Base-by-base conservation (phyloP, 2,329 filamentous ascomycete species). In the Teratosphaeriaceae sp. region DNA sequence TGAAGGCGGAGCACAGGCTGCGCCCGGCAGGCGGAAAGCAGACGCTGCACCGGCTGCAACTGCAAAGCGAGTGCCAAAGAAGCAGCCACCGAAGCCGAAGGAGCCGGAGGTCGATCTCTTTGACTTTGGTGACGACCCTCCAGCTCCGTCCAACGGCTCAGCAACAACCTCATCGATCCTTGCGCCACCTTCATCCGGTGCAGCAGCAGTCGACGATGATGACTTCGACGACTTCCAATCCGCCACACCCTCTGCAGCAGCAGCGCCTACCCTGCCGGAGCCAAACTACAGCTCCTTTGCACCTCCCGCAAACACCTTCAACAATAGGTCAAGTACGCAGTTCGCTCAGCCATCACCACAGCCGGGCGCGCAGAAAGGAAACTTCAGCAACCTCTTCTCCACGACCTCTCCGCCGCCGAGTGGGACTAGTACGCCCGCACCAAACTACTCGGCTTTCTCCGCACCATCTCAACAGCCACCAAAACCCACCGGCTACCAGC, bases 141-240 rank as follows among this genome's bases (percentile, higher is more conserved):
- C 71, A 2, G 70, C 75, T 24, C 58, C 61, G n/a, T 65, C 73
- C 4, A 71, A 70, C 65, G 51, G 65, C 50, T 68, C 68, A 49
- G 57, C 65, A 35, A 43, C 46, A 23, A 46, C 40, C 13, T 50
- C 45, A n/a, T 41, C 54, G 7, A 43, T 48, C 11, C 38, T 55
- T 18, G 16, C 69, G 8, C 47, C 57, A 8, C 23, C 50, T 16
- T 24, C 52, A 26, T 42, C 50, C 21, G 40, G 46, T 4, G 35
- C 47, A 16, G 40, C 46, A 22, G 71, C 71, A 31, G 80, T 79
- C 40, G 83, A 86, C 49, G 90, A 96, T 51, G 89, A 95, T 54
- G 92, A 96, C 50, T 97, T 97, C 59, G 92, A 97, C 61, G 92
- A 98, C 61, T 97, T 97, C 73, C 88, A 95, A 65, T 94, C 88